Evolutionary conservation across 2,329 filamentous ascomycete genomes (phyloP).

Genomic region (Simplicillium sp.): DNA sequence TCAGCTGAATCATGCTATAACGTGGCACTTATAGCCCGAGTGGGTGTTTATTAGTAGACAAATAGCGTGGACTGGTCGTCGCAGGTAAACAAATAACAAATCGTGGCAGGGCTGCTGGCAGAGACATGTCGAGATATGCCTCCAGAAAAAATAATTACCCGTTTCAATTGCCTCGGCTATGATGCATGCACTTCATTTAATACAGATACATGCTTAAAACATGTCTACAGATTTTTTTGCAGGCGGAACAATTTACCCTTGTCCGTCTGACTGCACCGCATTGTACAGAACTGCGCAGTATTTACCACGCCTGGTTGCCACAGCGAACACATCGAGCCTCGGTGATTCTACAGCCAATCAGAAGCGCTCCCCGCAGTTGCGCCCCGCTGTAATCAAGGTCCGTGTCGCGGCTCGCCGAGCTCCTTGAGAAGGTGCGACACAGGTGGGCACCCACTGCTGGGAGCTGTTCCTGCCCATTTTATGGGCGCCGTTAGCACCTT

Average conservation of each 20-base stretch:
- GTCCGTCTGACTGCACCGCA: not conserved
- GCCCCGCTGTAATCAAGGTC: not conserved
- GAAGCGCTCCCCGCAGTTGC: not conserved
- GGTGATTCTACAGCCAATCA: not conserved
- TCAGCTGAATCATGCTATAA: too few species aligned
- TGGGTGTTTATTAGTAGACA: too few species aligned
- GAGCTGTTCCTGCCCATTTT: not conserved
- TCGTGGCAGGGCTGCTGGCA: too few species aligned
- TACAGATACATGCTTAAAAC: not conserved
- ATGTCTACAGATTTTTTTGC: not conserved
- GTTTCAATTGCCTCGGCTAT: not conserved
- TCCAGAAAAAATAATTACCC: not conserved
- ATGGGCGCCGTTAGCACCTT: not conserved
- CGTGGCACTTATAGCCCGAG: too few species aligned
- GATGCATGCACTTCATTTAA: not conserved
- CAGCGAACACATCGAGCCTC: slow-evolving; percentile 1
- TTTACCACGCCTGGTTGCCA: not conserved
- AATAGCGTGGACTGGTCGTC: too few species aligned
- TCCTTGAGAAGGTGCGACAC: slow-evolving; percentile 1
- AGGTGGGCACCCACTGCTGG: not conserved
- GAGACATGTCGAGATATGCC: not conserved
- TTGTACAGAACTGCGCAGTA: too few species aligned
- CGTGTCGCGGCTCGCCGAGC: slow-evolving; percentile 6
- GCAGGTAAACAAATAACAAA: too few species aligned
- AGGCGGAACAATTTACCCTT: too few species aligned